These are phyloP conservation scores for Mycena chlorophos DNA, from an alignment of 768 basidiomycete genomes.

Conservation along the genomic window DNA sequence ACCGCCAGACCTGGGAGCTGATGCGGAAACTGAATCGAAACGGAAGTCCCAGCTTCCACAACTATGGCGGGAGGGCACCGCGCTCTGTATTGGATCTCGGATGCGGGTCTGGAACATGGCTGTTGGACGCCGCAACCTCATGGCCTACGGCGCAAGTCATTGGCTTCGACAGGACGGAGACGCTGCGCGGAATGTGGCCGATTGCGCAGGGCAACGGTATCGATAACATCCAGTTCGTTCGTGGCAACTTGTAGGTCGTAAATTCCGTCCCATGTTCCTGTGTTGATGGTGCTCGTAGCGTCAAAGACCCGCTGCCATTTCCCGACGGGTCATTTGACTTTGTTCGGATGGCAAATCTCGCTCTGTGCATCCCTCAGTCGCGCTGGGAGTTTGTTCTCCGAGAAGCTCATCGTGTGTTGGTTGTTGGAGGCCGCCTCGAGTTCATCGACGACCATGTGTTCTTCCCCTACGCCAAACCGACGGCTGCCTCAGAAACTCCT, in stretches of 20 bases:
- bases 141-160: constrained; percentile 49
- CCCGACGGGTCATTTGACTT: constrained; percentile 50
- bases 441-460: constrained; percentile 52
- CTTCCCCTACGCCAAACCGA: constrained; percentile 39
- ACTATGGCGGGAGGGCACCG: constrained; percentile 32
- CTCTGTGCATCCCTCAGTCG: constrained; percentile 43
- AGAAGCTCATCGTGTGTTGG: constrained; percentile 49
- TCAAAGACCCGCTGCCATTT: constrained; percentile 48
- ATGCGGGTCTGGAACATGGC: constrained; percentile 55
- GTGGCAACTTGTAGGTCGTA: constrained; percentile 25
- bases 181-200: constrained; percentile 21
- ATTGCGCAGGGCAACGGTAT: constrained; percentile 20
- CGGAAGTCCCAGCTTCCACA: constrained; percentile 24
- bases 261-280: not conserved
- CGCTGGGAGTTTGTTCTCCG: constrained; percentile 47
- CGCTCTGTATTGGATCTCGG: constrained; percentile 53
- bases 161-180: constrained; percentile 27
- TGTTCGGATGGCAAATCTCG: constrained; percentile 52
- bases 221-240: constrained; percentile 25
- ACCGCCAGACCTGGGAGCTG: constrained; percentile 40
- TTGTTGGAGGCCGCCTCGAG: constrained; percentile 50
- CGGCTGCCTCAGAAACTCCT: not conserved
- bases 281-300: constrained; percentile 25
- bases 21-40: constrained; percentile 38
- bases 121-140: constrained; percentile 44